Base-by-base conservation (phyloP, 352 stramenopile genomes). In the Phytophthora tubulina region DNA sequence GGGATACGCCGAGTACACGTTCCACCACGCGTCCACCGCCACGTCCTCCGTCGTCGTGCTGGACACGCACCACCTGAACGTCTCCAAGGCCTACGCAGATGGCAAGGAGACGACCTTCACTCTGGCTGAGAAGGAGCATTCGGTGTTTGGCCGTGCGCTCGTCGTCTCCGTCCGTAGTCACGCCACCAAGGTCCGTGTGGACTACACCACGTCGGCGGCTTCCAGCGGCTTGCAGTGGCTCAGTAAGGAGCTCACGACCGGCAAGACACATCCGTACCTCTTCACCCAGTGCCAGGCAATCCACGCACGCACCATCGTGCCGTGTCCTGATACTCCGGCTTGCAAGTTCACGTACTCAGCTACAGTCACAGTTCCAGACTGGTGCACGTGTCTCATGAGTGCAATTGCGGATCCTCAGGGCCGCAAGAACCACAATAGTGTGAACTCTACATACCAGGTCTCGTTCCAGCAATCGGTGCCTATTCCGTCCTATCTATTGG, bases 321-420 rank as follows among this genome's bases (percentile, higher is more conserved):
- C 98, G n/a, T 99, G 96, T 73, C 94, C 98, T 30, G 98, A 99
- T 84, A 91, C 90, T 15, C 96, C 96, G 3, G 80, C 79, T 11
- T 89, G 90, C 48, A 99, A 99, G 77, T 94, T 98, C 59, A 98
- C 97, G 9, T 99, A 99, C 82, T 85, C 90, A 48, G 94, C 97
- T 1, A 88, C 73, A 1, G 88, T 99, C 8, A 96, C 84, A 1
- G 93, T 98, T 9, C 96, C 97, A 0, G 65, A 80, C 15, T 99
- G 95, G 96, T 96, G 95, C 48, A 99, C 94, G 21, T 90, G 78
- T 35, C 84, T 99, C 53, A 96, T 99, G 86, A 98, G 90, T 27
- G 96, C 95, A 21, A 87, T 92, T 45, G 73, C 72, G 5, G 60
- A 76, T 14, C 51, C 73, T 0, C 65, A 67, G 4, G 75, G 60